Evolutionary conservation across 1,139 yeast species (phyloP).

Genomic region (Sugiyamaella novakii): DNA sequence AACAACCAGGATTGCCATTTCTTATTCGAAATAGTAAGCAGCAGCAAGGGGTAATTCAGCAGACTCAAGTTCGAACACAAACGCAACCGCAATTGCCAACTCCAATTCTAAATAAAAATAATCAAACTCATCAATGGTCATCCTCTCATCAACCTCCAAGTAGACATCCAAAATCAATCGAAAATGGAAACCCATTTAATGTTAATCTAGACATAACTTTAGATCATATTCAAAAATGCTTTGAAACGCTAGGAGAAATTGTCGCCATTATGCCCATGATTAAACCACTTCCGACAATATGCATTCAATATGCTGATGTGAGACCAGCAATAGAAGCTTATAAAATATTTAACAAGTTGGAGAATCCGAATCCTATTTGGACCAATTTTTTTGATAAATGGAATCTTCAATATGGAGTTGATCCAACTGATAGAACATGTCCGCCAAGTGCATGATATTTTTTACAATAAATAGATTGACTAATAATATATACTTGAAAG

Average conservation of each 20-base stretch:
- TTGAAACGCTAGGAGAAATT: conserved; percentile 59
- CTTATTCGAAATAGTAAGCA: conserved; percentile 4
- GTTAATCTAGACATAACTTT: conserved; percentile 43
- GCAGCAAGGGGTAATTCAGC: background rate
- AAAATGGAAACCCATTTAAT: conserved; percentile 29
- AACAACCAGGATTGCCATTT: background rate
- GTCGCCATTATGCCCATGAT: conserved; percentile 67
- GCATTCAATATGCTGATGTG: conserved; percentile 64
- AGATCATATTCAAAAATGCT: conserved; percentile 51
- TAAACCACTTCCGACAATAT: conserved; percentile 64
- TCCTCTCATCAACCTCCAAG: conserved; percentile 2
- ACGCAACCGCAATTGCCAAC: conserved; percentile 4
- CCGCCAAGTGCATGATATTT: conserved; percentile 22
- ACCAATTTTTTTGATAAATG: conserved; percentile 57
- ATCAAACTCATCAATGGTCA: background rate
- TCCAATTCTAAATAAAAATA: background rate
- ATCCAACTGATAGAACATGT: conserved; percentile 62
- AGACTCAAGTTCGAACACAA: conserved; percentile 2
- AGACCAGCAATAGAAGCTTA: conserved; percentile 67
- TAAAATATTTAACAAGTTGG: conserved; percentile 44
- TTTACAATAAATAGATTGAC: too few relatives aligned
- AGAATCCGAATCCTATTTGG: conserved; percentile 16
- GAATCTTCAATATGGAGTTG: conserved; percentile 68
- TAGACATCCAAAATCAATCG: conserved; percentile 11
- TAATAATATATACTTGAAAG: too few relatives aligned